phyloP scores from a whole-genome alignment of 805 yeast species.

The Starmerella bombi region DNA sequence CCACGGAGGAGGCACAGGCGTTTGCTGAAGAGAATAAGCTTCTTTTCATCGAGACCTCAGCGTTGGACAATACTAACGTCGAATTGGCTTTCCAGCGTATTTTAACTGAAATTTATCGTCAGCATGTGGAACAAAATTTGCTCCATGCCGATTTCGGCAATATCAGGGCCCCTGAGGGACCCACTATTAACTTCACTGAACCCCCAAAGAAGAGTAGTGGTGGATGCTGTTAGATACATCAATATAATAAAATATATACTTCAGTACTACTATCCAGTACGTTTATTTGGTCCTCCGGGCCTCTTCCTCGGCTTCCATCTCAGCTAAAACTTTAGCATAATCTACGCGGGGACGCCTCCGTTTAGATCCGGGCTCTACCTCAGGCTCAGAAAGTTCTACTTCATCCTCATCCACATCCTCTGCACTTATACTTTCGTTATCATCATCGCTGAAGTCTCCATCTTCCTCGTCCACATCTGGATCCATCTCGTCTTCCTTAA shows the following conservation, averaged over 20 bases:
- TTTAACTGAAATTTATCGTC: constrained; percentile 86
- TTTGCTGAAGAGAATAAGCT: constrained; percentile 73
- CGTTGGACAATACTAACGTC: constrained; percentile 86
- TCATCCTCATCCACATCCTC: constrained; percentile 28
- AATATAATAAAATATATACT: not conserved
- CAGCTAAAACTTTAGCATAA: constrained; percentile 65
- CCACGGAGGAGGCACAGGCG: constrained; percentile 92
- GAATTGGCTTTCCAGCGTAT: constrained; percentile 89
- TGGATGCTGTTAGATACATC: constrained; percentile 48
- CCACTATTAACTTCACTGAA: constrained; percentile 84
- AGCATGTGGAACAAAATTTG: constrained; percentile 77
- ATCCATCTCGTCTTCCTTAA: constrained; percentile 10
- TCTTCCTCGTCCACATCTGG: constrained; percentile 31
- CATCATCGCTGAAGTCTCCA: constrained; percentile 41
- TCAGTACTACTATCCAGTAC: not conserved
- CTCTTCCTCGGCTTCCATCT: constrained; percentile 40
- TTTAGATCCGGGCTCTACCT: constrained; percentile 70
- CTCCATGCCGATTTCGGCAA: constrained; percentile 64
- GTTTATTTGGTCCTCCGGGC: too few species aligned
- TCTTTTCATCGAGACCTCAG: constrained; percentile 91
- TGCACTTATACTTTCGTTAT: constrained; percentile 47
- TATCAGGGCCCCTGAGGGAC: constrained; percentile 65
- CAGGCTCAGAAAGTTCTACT: constrained; percentile 47
- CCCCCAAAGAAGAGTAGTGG: constrained; percentile 57
- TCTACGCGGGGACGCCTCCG: constrained; percentile 84